Percentiles rank a stretch among this genome's conserved stretches.
phyloP scores from a whole-genome alignment of 2,329 filamentous ascomycete species.

The Xylaria sp. region DNA sequence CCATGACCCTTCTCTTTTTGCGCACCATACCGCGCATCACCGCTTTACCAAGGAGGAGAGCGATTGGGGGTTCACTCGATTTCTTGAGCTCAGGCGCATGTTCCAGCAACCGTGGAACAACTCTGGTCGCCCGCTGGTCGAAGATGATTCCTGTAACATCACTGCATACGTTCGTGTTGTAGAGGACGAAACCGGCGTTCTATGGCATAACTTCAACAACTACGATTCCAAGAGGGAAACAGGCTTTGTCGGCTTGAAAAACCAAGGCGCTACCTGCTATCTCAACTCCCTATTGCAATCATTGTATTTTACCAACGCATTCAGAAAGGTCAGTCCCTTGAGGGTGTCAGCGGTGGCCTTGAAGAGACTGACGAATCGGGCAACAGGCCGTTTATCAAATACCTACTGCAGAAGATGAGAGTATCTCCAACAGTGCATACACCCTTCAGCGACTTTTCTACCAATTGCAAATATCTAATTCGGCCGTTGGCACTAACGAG shows the following conservation, averaged over 20 bases:
- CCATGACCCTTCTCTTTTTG: conserved; percentile 87
- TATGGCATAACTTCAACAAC: conserved; percentile 92
- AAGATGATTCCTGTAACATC: conserved; percentile 81
- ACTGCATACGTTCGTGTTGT: conserved; percentile 85
- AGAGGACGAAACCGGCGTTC: conserved; percentile 86
- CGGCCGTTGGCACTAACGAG: conserved; percentile 89
- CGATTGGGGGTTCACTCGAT: conserved; percentile 99
- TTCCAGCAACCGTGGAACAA: conserved; percentile 83
- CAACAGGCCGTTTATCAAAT: conserved; percentile 92
- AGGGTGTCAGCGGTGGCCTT: background rate
- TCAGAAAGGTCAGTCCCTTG: conserved; percentile 76
- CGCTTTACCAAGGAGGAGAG: conserved; percentile 96
- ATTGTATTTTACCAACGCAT: conserved; percentile 88
- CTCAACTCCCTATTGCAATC: conserved; percentile 87
- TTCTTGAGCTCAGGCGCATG: conserved; percentile 86
- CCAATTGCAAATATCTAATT: conserved; percentile 85
- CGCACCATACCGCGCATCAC: conserved; percentile 87
- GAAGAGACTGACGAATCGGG: conserved; percentile 34
- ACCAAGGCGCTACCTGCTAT: conserved; percentile 94
- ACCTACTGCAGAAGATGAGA: conserved; percentile 86
- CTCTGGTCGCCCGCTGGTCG: conserved; percentile 74
- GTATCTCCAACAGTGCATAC: conserved; percentile 88
- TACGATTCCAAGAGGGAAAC: conserved; percentile 99
- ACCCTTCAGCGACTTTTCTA: conserved; percentile 95
- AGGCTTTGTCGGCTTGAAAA: conserved; percentile 94